These are phyloP conservation scores for Globisporangium parvum DNA, from an alignment of 352 stramenopile species.

Conservation along the genomic window DNA sequence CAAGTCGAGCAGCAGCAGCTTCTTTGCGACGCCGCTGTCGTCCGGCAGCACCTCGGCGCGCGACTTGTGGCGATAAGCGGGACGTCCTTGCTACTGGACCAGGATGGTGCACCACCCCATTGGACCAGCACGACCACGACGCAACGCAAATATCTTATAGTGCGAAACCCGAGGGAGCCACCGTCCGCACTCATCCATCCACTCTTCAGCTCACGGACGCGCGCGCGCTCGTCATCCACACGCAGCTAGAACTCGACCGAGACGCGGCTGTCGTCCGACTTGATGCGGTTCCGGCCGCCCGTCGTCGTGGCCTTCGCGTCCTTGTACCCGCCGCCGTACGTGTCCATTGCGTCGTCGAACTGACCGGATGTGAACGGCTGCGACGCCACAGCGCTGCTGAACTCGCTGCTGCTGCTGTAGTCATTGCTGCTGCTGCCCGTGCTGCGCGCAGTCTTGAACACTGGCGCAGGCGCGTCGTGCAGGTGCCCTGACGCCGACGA, in stretches of 20 bases:
- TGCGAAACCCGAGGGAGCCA: neutral
- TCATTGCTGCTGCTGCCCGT: constrained; percentile 12
- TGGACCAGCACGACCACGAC: too few relatives aligned
- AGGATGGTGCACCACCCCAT: too few relatives aligned
- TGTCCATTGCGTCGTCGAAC: constrained; percentile 35
- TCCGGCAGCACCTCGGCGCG: too few relatives aligned
- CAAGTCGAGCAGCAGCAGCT: constrained; percentile 18
- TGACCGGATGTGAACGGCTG: constrained; percentile 28
- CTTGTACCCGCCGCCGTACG: constrained; percentile 4
- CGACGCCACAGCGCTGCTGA: constrained; percentile 16
- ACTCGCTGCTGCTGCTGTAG: constrained; percentile 13
- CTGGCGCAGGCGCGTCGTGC: constrained; percentile 6
- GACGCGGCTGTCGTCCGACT: constrained; percentile 20
- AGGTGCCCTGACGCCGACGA: neutral
- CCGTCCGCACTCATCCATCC: too few relatives aligned
- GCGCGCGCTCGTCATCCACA: too few relatives aligned
- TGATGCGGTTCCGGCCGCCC: constrained; percentile 14
- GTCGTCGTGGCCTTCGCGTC: constrained; percentile 7
- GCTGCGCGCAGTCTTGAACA: constrained; percentile 30
- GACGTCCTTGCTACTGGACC: too few relatives aligned
- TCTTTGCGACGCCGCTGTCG: too few relatives aligned
- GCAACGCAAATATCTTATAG: too few relatives aligned
- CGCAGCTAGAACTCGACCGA: constrained; percentile 61
- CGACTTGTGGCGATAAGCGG: too few relatives aligned
- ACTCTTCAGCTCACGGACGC: too few relatives aligned